Evolutionary conservation across 352 stramenopile genomes (phyloP).

Genomic region (Pythium aphanidermatum): DNA sequence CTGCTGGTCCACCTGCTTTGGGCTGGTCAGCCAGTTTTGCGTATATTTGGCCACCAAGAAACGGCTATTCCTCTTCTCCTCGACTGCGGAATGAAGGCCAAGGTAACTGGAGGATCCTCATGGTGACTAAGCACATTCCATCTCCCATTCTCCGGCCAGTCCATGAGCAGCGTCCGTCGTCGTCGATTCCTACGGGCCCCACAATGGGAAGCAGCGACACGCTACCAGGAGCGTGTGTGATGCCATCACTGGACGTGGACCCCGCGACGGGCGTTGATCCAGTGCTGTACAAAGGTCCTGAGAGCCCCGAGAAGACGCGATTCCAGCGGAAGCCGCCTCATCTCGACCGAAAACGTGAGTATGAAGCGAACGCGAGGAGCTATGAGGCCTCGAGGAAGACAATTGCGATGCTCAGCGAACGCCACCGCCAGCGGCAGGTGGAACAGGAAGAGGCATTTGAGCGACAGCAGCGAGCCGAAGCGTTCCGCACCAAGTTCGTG

Average conservation of each 20-base stretch:
- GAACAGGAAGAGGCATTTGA: slow-evolving; percentile 47
- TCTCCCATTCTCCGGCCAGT: no score
- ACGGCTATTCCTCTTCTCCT: no score
- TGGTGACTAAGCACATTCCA: no score
- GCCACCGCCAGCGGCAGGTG: slow-evolving; percentile 43
- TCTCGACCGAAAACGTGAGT: slow-evolving; percentile 49
- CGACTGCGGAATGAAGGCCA: no score
- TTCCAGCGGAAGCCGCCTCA: slow-evolving; percentile 58
- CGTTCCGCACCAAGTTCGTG: slow-evolving; percentile 45
- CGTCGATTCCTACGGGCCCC: neutral
- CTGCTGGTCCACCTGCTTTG: no score
- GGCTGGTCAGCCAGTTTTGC: no score
- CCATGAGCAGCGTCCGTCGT: neutral
- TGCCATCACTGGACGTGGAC: slow-evolving; percentile 22
- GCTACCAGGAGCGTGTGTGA: slow-evolving; percentile 12
- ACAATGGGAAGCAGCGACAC: neutral
- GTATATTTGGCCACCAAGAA: no score
- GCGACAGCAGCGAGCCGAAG: slow-evolving; percentile 25
- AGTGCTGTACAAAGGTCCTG: slow-evolving; percentile 36
- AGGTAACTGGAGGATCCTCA: no score
- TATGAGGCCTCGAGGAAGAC: slow-evolving; percentile 42
- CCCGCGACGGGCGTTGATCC: slow-evolving; percentile 28
- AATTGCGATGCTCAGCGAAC: slow-evolving; percentile 38
- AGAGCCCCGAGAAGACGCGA: neutral
- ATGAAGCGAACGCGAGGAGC: slow-evolving; percentile 29